Base-by-base conservation (phyloP, 805 yeast genomes). In the Phaffomyces antillensis region DNA sequence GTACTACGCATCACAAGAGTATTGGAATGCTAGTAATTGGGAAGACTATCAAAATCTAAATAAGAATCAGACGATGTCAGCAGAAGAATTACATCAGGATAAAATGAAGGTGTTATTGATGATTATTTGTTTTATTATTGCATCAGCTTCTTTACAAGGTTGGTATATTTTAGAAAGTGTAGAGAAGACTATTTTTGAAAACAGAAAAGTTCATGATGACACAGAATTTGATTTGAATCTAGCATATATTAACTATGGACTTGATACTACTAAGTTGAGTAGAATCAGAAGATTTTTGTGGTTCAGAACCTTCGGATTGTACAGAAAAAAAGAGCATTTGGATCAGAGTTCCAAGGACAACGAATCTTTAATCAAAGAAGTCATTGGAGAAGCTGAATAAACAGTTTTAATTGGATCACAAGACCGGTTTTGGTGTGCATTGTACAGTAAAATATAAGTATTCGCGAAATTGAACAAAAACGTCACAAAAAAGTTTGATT, bases 331-430 rank as follows among this genome's bases (percentile, higher is more conserved):
- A 36, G 63, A 56, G 1, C 62, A 61, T 18, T 50, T 67, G 17
- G 70, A 67, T 44, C 44, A 53, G n/a, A 65, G 67, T 42, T 65
- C 68, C 4, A 50, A 45, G 20, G 93, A 83, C 61, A 83, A 90
- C 67, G 97, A 90, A 65, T 75, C 75, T 60, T 70, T 87, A 49
- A 73, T 90, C 51, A 91, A 91, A 57, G 78, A 78, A 60, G 70
- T 87, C 47, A 83, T 86, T 37, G 80, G 86, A 55, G 89, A 82
- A 5, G 32, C 16, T 3, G 46, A 43, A 10, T 43, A 24, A 18
- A 12, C 7, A 18, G 18, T 17, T 34, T 23, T 20, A 20, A 23
- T 25, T 20, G 30, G 30, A 28, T 28, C 30, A 26, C 30, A 10
- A 12, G 30, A 12, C 5, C 23, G 5, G 23, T 20, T 20, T 20